These are phyloP conservation scores for Phyllachora maydis DNA, from an alignment of 2,329 filamentous ascomycete species.

Conservation along the genomic window DNA sequence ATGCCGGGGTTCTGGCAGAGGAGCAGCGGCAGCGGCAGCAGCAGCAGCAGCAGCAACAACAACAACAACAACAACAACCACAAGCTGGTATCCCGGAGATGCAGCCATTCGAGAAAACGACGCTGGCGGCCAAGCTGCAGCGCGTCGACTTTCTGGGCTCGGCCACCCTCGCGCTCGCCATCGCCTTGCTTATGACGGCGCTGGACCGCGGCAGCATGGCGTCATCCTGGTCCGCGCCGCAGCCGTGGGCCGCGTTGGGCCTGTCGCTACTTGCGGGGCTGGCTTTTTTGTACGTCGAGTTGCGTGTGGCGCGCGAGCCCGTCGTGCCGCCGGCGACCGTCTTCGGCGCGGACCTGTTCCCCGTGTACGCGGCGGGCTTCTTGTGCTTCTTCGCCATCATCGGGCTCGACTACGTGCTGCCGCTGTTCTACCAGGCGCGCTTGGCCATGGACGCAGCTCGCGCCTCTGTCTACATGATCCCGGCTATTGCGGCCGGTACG, in stretches of 20 bases:
- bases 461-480: conserved; percentile 45
- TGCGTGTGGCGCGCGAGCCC: conserved; percentile 44
- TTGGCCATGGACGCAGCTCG: conserved; percentile 39
- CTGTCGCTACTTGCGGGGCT: conserved; percentile 36
- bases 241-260: conserved; percentile 35
- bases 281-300: conserved; percentile 49
- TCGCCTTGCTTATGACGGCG: conserved; percentile 31
- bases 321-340: conserved; percentile 60
- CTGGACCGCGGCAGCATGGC: conserved; percentile 56
- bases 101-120: too few relatives aligned
- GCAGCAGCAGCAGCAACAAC: too few relatives aligned
- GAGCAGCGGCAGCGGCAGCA: too few relatives aligned
- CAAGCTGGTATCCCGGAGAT: too few relatives aligned
- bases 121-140: conserved; percentile 20
- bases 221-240: conserved; percentile 38
- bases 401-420: conserved; percentile 16
- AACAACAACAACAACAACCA: too few relatives aligned
- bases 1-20: conserved; percentile 31
- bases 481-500: conserved; percentile 39
- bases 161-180: conserved; percentile 37
- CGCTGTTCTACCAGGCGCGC: conserved; percentile 59
- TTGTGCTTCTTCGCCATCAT: conserved; percentile 35
- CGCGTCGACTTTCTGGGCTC: conserved; percentile 60
- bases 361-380: conserved; percentile 52
- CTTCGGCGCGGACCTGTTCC: conserved; percentile 42